Base-by-base conservation (phyloP, 2,329 filamentous ascomycete genomes). In the Calonectria crousiana region DNA sequence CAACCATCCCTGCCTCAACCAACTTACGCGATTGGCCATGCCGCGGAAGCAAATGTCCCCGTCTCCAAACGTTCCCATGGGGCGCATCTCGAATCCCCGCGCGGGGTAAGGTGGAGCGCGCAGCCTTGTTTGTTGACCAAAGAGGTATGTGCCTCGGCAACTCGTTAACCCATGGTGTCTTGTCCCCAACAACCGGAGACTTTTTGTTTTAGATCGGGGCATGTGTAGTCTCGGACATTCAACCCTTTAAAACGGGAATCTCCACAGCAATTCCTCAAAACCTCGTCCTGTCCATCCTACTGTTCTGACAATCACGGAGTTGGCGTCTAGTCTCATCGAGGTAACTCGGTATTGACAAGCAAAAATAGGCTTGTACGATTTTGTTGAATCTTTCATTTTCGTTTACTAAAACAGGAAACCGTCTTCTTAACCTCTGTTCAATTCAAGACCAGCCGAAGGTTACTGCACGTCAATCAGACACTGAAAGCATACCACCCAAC, bases 51-150 rank as follows among this genome's bases (percentile, higher is more conserved):
- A 47, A 47, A 47, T 23, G 44, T 62, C 34, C n/a, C 3, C 4
- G 11, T 41, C n/a, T 20, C 5, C n/a, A 41, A 41, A 62, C 18
- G 34, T 18, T 9, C 34, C 5, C 36, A 28, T 23, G 34, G 14
- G 6, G 23, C 36, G 56, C 14, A 1, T 28, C 14, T 41, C 36
- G 34, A 41, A 23, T 47, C 20, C 34, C 10, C 56, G 56, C 56
- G 56, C 56, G 56, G 56, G 56, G 56, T 62, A 62, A 62, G 56
- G 56, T 38, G 56, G 56, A 62, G 36, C 26, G 30, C 34, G 9
- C 36, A 41, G 56, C 23, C 52, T 41, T 41, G 44, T 28, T 36
- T 62, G 14, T 62, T 41, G 23, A 41, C 56, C n/a, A 62, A 62
- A 62, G 14, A 13, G 56, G 34, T 16, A 62, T 62, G 34, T 41